Base-by-base conservation (phyloP, 106 monocot species). In the Platanthera guangdongensis region DNA sequence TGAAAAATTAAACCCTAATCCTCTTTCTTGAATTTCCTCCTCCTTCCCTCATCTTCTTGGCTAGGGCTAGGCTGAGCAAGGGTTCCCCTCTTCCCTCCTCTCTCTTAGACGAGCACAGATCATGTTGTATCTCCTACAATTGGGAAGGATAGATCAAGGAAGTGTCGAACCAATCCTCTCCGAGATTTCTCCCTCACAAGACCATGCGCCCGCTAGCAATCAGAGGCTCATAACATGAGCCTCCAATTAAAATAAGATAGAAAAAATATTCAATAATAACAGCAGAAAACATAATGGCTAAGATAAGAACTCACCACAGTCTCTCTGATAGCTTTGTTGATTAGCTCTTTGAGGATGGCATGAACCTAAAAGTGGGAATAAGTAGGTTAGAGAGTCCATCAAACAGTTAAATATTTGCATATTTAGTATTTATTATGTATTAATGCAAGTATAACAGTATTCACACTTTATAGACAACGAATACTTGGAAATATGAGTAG, bases 271-370 rank as follows among this genome's bases (percentile, higher is more conserved):
- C 67, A 67, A 50, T 72, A 72, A 72, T 30, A 73, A 73, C 52
- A 52, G 2, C 8, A 52, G 11, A 52, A 74, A 74, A 15, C 22
- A 21, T 57, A 46, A 53, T 74, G 69, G 51, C 50, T 9, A 45
- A 30, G 45, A 71, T 46, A 57, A 57, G 39, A 15, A 57, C 62
- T 59, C 49, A 76, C 76, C 48, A 49, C 8, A 47, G 76, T 76
- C 57, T 60, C 62, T 59, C 59, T 62, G 21, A 76, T 76, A 76
- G 76, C 76, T 59, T 76, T 60, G 10, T 57, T 51, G 18, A 76
- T 62, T 13, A 76, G 48, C 19, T 76, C 76, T 47, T 76, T 76
- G 2, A 76, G 59, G 47, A 76, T 32, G 39, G 47, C 30, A 60
- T 76, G 76, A 62, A 63, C 76, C 76, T 76, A 59, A 47, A 63